Percentiles rank a stretch among this genome's conserved stretches.
Evolutionary conservation across 2,329 filamentous ascomycete species (phyloP).

Genomic region (Hypoxylon sp.): DNA sequence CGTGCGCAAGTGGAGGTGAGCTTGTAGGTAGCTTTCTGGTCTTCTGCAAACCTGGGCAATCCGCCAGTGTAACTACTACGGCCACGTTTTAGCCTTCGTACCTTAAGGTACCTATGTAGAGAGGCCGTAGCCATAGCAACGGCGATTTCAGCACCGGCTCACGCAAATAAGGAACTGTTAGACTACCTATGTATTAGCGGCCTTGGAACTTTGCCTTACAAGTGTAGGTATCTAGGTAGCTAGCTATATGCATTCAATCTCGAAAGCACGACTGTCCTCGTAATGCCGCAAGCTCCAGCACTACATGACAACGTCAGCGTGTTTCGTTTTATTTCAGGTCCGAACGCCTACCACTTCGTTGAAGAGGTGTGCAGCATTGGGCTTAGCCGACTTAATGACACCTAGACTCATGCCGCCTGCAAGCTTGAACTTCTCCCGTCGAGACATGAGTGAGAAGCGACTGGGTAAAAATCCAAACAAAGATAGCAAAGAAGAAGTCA

Average conservation of each 20-base stretch:
- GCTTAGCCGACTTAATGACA: conserved; percentile 42
- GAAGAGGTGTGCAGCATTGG: not conserved
- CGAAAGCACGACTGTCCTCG: conserved; percentile 45
- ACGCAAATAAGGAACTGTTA: conserved; percentile 47
- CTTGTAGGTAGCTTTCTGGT: conserved; percentile 23
- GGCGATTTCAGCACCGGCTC: conserved; percentile 48
- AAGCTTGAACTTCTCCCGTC: conserved; percentile 47
- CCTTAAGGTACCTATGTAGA: conserved; percentile 48
- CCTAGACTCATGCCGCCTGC: conserved; percentile 48
- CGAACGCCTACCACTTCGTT: not conserved
- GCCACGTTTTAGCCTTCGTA: conserved; percentile 38
- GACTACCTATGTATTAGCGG: not conserved
- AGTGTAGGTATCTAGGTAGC: too few species aligned
- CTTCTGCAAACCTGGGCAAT: conserved; percentile 48
- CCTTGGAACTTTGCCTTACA: conserved; percentile 31
- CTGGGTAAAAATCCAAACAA: conserved; percentile 48
- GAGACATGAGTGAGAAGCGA: conserved; percentile 45
- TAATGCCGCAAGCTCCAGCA: conserved; percentile 53
- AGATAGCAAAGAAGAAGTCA: conserved; percentile 46
- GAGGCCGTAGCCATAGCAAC: conserved; percentile 46
- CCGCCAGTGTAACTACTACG: conserved; percentile 35
- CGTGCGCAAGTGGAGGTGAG: conserved; percentile 26
- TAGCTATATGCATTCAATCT: conserved; percentile 45
- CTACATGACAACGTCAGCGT: conserved; percentile 36
- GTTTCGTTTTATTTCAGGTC: too few species aligned